Evolutionary conservation across 2,329 filamentous ascomycete species (phyloP).

Genomic region (Herpotrichia juniperi): DNA sequence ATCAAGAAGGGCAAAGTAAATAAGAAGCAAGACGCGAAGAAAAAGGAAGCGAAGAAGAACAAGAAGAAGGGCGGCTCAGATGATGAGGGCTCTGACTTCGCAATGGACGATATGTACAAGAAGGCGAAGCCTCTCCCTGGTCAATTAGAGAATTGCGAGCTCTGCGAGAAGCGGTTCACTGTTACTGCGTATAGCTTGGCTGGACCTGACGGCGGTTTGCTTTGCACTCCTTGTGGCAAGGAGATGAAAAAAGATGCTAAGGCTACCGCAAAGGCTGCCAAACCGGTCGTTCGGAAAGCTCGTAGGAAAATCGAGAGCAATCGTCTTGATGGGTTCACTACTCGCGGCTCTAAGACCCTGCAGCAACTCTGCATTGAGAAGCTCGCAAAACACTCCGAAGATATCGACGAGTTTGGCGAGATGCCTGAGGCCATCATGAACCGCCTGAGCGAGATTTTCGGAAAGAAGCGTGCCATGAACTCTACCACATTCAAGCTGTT

Average conservation of each 20-base stretch:
- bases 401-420: constrained; percentile 69
- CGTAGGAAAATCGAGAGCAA: constrained; percentile 83
- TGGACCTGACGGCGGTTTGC: constrained; percentile 81
- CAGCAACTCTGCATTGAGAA: constrained; percentile 69
- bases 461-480: constrained; percentile 65
- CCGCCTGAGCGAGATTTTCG: constrained; percentile 67
- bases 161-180: constrained; percentile 86
- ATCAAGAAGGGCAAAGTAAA: constrained; percentile 57
- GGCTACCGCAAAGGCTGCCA: constrained; percentile 62
- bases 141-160: constrained; percentile 86
- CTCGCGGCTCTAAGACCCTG: constrained; percentile 71
- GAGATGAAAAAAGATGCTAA: constrained; percentile 72
- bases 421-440: constrained; percentile 63
- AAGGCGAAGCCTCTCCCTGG: constrained; percentile 71
- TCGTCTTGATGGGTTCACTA: constrained; percentile 75
- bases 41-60: too few species aligned
- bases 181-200: constrained; percentile 88
- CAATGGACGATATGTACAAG: constrained; percentile 60
- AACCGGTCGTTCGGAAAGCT: constrained; percentile 63
- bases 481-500: constrained; percentile 57
- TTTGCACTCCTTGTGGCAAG: constrained; percentile 83
- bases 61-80: constrained; percentile 46
- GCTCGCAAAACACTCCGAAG: constrained; percentile 66
- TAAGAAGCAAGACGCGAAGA: constrained; percentile 35
- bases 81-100: constrained; percentile 34